Evolutionary conservation across 2,329 filamentous ascomycete genomes (phyloP).

Genomic region (Colletotrichum costaricense): DNA sequence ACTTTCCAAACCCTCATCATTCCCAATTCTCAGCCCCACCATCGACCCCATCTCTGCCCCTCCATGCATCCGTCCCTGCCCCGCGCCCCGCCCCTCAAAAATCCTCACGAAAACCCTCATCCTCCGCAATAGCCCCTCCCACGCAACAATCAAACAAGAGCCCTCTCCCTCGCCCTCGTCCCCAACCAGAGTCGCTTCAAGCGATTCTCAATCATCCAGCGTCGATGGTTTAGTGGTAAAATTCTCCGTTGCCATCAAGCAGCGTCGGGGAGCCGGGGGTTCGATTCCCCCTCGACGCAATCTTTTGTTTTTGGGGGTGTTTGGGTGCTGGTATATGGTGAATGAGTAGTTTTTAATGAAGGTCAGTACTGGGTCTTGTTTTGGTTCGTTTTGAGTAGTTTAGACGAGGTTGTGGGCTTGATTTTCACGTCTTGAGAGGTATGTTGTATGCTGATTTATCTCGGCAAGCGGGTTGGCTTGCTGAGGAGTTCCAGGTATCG

Average conservation of each 20-base stretch:
- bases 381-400: background rate
- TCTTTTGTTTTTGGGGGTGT: background rate
- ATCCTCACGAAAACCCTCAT: background rate
- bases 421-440: background rate
- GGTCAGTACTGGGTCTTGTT: background rate
- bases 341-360: background rate
- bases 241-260: constrained; percentile 20
- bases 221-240: constrained; percentile 24
- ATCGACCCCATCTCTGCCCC: background rate
- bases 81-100: background rate
- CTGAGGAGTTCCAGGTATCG: background rate
- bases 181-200: background rate
- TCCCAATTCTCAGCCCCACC: background rate
- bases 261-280: constrained; percentile 22
- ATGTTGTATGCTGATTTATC: background rate
- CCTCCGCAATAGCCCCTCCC: background rate
- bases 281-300: constrained; percentile 19
- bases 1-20: background rate
- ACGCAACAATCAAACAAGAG: background rate
- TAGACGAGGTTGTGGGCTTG: too few relatives aligned
- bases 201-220: background rate
- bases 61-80: background rate
- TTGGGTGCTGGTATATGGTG: too few relatives aligned
- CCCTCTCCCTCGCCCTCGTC: background rate
- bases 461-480: background rate